Base-by-base conservation (phyloP, 257 asterid genomes). In the Nicotiana benthamiana region DNA sequence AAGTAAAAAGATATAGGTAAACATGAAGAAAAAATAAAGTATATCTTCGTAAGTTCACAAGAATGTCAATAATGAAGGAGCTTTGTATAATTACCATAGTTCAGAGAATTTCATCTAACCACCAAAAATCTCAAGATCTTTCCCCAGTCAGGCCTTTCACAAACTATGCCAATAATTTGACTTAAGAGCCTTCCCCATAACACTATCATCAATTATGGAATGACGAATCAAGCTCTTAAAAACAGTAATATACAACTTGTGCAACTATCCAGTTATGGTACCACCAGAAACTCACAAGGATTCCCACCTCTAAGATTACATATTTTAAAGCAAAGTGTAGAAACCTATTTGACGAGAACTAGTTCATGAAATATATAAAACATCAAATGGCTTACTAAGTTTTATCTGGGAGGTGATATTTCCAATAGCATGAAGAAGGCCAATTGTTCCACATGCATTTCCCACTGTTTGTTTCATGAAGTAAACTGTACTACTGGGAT, bases 371-470 rank as follows among this genome's bases (percentile, higher is more conserved):
- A 79, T 63, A 17, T 6, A 78, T 13, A 24, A 27, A 81, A 56
- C 72, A 70, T 27, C 79, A 65, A 76, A 79, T 59, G 75, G 83
- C 91, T 80, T 86, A 92, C 99, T 90, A 86, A 95, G 98, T 75
- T 93, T 90, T 85, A 95, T 92, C 91, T 86, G 87, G 67, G 99
- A 90, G 86, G 95, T 90, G 84, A 95, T 87, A 85, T 95, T 93
- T 54, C 96, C 99, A 28, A 95, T 89, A 83, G 98, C 96, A 82
- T 95, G 99, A 82, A 95, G 99, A 88, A 95, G 97, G 53, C 97
- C 98, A 86, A 95, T 86, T 54, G 99, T 95, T 80, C 97, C 98
- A 81, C 99, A 95, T 65, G 99, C 98, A 91, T 95, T 95, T 89
- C 97, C 99, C 48, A 95, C 99, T 63, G 97, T 95, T 90, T 93